These are phyloP conservation scores for Fusarium sp. DNA, from an alignment of 2,329 filamentous ascomycete genomes.

Conservation along the genomic window DNA sequence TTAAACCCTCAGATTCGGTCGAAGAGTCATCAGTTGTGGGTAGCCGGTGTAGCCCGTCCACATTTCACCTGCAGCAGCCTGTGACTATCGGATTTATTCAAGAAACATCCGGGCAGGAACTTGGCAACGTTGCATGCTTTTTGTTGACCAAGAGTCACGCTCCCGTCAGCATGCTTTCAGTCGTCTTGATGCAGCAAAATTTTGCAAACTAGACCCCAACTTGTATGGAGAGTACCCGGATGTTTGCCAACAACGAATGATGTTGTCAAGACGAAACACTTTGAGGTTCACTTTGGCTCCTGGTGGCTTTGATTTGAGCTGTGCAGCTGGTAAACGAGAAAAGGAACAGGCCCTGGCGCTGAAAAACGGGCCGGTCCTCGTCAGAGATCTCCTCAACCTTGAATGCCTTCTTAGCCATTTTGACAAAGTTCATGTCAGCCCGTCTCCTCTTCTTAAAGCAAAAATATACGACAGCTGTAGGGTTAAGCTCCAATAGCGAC, in stretches of 20 bases:
- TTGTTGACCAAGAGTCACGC: conserved; percentile 20
- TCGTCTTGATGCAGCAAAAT: conserved; percentile 11
- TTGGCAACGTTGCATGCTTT: conserved; percentile 27
- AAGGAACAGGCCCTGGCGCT: conserved; percentile 67
- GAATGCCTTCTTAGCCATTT: conserved; percentile 74
- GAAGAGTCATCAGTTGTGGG: conserved; percentile 13
- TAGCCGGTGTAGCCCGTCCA: not conserved
- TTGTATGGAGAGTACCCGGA: conserved; percentile 9
- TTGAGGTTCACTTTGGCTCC: conserved; percentile 26
- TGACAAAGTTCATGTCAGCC: conserved; percentile 80
- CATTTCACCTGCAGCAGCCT: conserved; percentile 10
- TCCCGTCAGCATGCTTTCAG: conserved; percentile 3
- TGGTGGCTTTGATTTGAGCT: conserved; percentile 22
- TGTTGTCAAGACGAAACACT: conserved; percentile 12
- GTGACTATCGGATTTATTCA: conserved; percentile 16
- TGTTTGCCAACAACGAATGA: no score
- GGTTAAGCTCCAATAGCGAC: conserved; percentile 77
- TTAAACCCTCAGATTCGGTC: conserved; percentile 9
- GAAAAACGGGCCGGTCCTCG: conserved; percentile 66
- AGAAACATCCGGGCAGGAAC: conserved; percentile 7
- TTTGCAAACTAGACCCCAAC: conserved; percentile 2
- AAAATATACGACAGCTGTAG: conserved; percentile 73
- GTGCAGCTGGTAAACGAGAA: conserved; percentile 63
- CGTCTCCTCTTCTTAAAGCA: conserved; percentile 94
- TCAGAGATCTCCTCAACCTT: conserved; percentile 69